Base-by-base conservation (phyloP, 129 eudicot genomes). In the Chrysanthemum lavandulifolium region DNA sequence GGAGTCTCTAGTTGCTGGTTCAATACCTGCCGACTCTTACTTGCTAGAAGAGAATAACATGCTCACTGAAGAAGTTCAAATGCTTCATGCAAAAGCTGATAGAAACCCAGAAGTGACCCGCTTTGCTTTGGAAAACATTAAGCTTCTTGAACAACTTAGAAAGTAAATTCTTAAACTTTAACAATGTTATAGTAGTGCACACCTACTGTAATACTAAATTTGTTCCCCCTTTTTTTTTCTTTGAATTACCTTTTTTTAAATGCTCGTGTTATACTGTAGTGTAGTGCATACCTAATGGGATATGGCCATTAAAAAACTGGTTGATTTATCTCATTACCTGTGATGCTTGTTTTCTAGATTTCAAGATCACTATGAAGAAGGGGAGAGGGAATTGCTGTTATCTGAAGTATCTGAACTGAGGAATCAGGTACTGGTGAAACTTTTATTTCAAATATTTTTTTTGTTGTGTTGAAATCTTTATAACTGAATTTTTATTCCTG, bases 101-200 rank as follows among this genome's bases (percentile, higher is more conserved):
- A 88, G 78, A 74, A 95, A 95, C 72, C 99, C 97, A 21, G 99
- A 95, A 83, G 99, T 95, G 56, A 95, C 97, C 40, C 97, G 97
- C 16, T 95, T 95, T 78, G 99, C 99, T 61, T 75, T 72, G 63
- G 99, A 95, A 79, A 95, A 95, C 65, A 88, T 91, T 68, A 81
- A 95, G 89, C 99, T 95, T 66, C 73, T 90, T 62, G 97, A 95
- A 62, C 89, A 95, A 84, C 84, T 95, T 55, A 81, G 96, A 69
- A 86, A 87, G 97, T 91, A 78, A 8, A 56, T 69, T 8, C 68
- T 7, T 69, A 14, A n/a, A 53, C 21, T 2, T 58, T 13, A 59
- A 68, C 43, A 61, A 14, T 14, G 16, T 3, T 29, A 21, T 54
- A 61, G 10, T 6, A 40, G 45, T 40, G 45, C 45, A 40, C 10